These are phyloP conservation scores for Clonostachys rosea DNA, from an alignment of 2,329 filamentous ascomycete species.

Conservation along the genomic window DNA sequence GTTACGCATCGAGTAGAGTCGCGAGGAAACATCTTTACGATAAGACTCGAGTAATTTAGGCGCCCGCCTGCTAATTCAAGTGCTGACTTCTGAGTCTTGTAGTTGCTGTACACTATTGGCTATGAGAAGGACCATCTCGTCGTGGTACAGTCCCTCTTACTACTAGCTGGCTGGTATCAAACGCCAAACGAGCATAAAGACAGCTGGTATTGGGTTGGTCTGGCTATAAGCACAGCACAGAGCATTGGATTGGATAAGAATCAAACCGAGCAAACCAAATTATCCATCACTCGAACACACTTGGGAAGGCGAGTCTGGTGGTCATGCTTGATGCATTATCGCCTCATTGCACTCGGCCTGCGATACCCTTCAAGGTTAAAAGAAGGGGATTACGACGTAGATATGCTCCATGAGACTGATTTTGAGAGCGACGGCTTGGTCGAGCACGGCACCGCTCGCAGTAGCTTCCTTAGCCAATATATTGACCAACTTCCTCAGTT, in stretches of 20 bases:
- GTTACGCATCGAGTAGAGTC: conserved; percentile 72
- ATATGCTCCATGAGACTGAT: conserved; percentile 79
- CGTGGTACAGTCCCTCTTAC: conserved; percentile 79
- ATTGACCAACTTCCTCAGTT: too few species aligned
- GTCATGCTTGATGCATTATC: conserved; percentile 94
- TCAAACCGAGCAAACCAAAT: conserved; percentile 63
- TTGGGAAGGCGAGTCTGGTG: conserved; percentile 97
- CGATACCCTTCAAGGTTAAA: conserved; percentile 87
- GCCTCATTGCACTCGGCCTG: conserved; percentile 90
- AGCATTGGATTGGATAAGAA: conserved; percentile 91
- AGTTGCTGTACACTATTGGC: conserved; percentile 94
- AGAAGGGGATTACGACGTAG: conserved; percentile 88
- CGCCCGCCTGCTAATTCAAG: not conserved
- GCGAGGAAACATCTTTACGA: conserved; percentile 87
- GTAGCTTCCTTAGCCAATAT: too few species aligned
- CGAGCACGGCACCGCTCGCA: too few species aligned
- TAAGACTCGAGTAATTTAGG: conserved; percentile 64
- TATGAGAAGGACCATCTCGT: conserved; percentile 88
- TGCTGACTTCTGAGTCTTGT: conserved; percentile 12
- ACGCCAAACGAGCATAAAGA: conserved; percentile 89
- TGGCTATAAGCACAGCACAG: conserved; percentile 86
- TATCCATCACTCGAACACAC: conserved; percentile 69
- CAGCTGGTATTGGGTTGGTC: conserved; percentile 99
- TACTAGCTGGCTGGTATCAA: conserved; percentile 98
- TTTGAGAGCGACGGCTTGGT: conserved; percentile 59